Evolutionary conservation across 176 grass and related monocot genomes (phyloP), one percentile per base, ranked within the genome.

Genomic region (Tuctoria greenei): DNA sequence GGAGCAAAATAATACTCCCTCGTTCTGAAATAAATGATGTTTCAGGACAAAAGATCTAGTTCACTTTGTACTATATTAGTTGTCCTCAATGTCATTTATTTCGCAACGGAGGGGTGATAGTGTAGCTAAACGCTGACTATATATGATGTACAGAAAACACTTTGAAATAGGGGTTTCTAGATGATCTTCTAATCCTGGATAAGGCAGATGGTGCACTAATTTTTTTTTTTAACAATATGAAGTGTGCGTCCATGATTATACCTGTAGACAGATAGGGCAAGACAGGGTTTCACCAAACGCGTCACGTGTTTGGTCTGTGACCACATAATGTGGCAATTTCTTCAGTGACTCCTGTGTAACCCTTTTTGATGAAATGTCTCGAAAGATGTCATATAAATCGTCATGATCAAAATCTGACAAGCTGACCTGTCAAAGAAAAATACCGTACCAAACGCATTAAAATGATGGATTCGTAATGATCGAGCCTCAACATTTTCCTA

Each of bases 261-360:
- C 93, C 93, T 96, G 93, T 80, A 96, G 77, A 75, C 93, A 96
- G 61, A 96, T 90, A 27, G 86, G 67, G 65, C 93, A 96, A 24
- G 85, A 78, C 75, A 83, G 42, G 73, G 81, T 67, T 66, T 96
- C 89, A 39, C 84, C 86, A 56, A 72, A 74, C 12, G 67, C 68
- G 45, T 78, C 81, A 44, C 55, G 72, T 17, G 52, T 72, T 55
- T 87, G 84, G 44, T 96, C 77, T 66, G 84, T 74, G 45, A 92
- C 64, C 43, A 87, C 84, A 74, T 81, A 79, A 42, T 66, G 66
- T 74, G 93, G 89, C 54, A 96, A 66, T 69, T 87, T 90, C 61
- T 90, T 89, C 72, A 96, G 49, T 37, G 81, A 89, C 6, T 96
- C 89, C 4, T 71, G 21, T n/a, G 93, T 75, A 28, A 96, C 70